Evolutionary conservation across 148 eudicot genomes (phyloP).

Genomic region (Chenopodium album): DNA sequence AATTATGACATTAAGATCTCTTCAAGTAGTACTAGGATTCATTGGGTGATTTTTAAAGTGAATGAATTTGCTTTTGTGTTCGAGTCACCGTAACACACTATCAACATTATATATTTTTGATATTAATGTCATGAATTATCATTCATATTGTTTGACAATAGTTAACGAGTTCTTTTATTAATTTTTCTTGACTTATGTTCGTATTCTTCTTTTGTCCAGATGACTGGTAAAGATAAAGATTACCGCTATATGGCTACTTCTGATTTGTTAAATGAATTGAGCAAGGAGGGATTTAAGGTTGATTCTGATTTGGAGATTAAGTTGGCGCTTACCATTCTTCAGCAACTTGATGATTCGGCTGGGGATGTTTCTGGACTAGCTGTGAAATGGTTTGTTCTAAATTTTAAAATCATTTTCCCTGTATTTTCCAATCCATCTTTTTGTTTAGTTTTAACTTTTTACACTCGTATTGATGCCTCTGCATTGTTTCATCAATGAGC

Average conservation of each 20-base stretch:
- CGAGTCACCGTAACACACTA: neutral
- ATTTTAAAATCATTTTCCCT: constrained; percentile 5
- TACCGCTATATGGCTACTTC: constrained; percentile 97
- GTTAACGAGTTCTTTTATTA: neutral
- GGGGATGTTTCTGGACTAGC: constrained; percentile 98
- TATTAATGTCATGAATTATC: neutral
- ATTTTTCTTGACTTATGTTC: neutral
- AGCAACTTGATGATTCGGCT: constrained; percentile 94
- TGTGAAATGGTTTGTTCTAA: constrained; percentile 68
- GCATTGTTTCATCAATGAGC: no score
- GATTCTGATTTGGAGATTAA: constrained; percentile 80
- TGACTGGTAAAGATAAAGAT: constrained; percentile 93
- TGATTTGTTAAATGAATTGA: constrained; percentile 89
- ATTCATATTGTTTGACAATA: neutral
- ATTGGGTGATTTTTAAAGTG: neutral
- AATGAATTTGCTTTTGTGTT: neutral
- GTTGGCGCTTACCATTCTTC: constrained; percentile 71
- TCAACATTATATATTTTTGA: neutral
- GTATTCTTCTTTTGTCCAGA: constrained; percentile 32
- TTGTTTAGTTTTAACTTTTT: neutral
- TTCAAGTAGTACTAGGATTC: neutral
- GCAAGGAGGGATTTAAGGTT: constrained; percentile 75
- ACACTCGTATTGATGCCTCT: no score
- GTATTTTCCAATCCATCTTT: neutral
- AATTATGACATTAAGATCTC: neutral